phyloP scores from a whole-genome alignment of 2,329 filamentous ascomycete species.

The Mollisia scopiformis region DNA sequence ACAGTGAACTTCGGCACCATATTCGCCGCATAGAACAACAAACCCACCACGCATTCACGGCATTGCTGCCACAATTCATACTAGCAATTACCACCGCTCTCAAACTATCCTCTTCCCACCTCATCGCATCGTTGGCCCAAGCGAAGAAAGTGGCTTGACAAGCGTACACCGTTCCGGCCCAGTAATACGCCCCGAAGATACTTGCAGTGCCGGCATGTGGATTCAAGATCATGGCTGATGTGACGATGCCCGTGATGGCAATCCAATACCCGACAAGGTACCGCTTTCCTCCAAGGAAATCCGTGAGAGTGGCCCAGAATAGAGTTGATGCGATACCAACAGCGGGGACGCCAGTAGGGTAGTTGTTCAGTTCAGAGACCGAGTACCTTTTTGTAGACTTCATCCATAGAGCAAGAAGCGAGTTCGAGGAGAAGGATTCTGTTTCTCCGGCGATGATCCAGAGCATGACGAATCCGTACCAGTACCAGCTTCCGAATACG shows the following conservation, averaged over 20 bases:
- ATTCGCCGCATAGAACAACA: constrained; percentile 70
- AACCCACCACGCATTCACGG: constrained; percentile 74
- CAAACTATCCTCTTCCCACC: constrained; percentile 64
- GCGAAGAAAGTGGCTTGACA: constrained; percentile 77
- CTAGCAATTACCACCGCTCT: constrained; percentile 69
- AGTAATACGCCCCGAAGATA: constrained; percentile 71
- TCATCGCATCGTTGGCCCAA: constrained; percentile 70
- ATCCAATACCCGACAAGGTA: constrained; percentile 71
- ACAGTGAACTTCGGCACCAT: constrained; percentile 57
- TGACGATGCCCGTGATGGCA: constrained; percentile 63
- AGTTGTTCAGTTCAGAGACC: constrained; percentile 54
- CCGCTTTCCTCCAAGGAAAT: constrained; percentile 63
- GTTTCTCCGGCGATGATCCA: constrained; percentile 74
- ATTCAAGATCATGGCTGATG: constrained; percentile 61
- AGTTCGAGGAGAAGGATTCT: constrained; percentile 70
- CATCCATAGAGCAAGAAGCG: constrained; percentile 56
- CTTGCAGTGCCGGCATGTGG: constrained; percentile 44
- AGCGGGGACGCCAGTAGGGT: constrained; percentile 54
- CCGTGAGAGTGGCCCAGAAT: constrained; percentile 71
- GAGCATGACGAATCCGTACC: constrained; percentile 67
- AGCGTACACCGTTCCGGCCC: constrained; percentile 70
- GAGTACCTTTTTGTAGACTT: constrained; percentile 48
- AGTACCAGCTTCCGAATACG: constrained; percentile 63
- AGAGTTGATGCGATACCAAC: constrained; percentile 58
- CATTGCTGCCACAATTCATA: constrained; percentile 72